These are phyloP conservation scores for Phaeosphaeriaceae sp. DNA, from an alignment of 2,329 filamentous ascomycete genomes.

Conservation along the genomic window DNA sequence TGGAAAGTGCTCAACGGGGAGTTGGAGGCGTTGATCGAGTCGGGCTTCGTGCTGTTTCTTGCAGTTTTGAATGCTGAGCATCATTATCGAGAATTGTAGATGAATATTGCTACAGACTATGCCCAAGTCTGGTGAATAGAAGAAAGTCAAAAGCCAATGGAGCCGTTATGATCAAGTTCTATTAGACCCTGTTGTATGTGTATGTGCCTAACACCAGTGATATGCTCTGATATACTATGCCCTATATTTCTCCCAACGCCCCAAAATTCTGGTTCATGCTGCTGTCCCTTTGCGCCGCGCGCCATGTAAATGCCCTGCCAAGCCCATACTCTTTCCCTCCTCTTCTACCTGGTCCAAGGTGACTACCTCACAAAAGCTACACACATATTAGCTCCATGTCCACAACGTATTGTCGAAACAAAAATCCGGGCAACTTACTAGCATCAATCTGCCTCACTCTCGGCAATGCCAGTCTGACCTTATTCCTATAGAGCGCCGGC, in stretches of 20 bases:
- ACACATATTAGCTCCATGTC: not conserved
- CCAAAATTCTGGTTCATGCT: not conserved
- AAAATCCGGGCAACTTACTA: slow-evolving; percentile 77
- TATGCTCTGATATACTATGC: not conserved
- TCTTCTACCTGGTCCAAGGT: not conserved
- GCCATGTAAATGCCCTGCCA: not conserved
- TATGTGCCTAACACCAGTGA: not conserved
- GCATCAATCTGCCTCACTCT: slow-evolving; percentile 95
- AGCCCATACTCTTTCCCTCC: not conserved
- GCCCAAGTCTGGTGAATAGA: not conserved
- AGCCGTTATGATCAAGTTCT: not conserved
- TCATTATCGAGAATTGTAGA: not conserved
- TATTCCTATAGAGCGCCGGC: slow-evolving; percentile 91
- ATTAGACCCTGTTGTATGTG: not conserved
- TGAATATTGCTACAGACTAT: not conserved
- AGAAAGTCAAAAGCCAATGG: not conserved
- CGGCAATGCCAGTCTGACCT: slow-evolving; percentile 85
- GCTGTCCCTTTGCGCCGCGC: not conserved
- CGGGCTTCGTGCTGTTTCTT: not conserved
- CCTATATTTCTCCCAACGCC: not conserved
- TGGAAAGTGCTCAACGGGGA: not conserved
- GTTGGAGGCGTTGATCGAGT: not conserved
- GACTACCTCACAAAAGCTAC: slow-evolving; percentile 15
- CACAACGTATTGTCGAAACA: not conserved
- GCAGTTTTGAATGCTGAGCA: not conserved